Base-by-base conservation (phyloP, 495 filamentous ascomycete genomes). In the Tuber borchii region DNA sequence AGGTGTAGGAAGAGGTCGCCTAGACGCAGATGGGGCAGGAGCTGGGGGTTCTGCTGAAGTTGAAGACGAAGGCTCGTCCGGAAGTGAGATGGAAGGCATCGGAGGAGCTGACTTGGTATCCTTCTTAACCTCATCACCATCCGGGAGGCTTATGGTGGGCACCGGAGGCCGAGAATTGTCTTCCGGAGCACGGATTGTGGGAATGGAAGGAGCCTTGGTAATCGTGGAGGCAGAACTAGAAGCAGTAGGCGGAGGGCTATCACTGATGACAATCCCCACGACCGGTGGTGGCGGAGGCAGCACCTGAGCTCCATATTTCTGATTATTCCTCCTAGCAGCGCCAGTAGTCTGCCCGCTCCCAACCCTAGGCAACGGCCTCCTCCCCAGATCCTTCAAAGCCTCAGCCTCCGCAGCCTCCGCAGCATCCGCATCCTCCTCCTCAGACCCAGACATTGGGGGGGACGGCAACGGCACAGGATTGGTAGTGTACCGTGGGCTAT, bases 121-220 rank as follows among this genome's bases (percentile, higher is more conserved):
- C 72, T 75, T 81, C 71, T 78, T 68, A 79, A 75, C 51, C 79
- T 83, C 68, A 70, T 76, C 76, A 2, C 31, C 26, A 73, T 79
- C 79, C 61, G 83, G 80, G 17, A 86, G 71, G 71, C 78, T 84
- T 76, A 84, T 83, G 26, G 71, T 82, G 37, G 86, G 85, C 34
- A 81, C 17, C 12, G 65, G 74, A 40, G 78, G 80, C n/a, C 69
- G 72, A 46, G 74, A 69, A 44, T 78, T 72, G 83, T 87, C 87
- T 81, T 85, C 87, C 77, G 84, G 86, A 74, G 92, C 89, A 45
- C 44, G 74, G 68, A 78, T 80, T 72, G 77, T 72, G 37, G 81
- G 80, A 51, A 82, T 74, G 73, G 40, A 72, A 39, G 80, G 80
- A 69, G 74, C 72, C 45, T 81, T 79, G 12, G 70, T 73, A 16